Base-by-base conservation (phyloP, 345 rosid species). In the Bruguiera parviflora region DNA sequence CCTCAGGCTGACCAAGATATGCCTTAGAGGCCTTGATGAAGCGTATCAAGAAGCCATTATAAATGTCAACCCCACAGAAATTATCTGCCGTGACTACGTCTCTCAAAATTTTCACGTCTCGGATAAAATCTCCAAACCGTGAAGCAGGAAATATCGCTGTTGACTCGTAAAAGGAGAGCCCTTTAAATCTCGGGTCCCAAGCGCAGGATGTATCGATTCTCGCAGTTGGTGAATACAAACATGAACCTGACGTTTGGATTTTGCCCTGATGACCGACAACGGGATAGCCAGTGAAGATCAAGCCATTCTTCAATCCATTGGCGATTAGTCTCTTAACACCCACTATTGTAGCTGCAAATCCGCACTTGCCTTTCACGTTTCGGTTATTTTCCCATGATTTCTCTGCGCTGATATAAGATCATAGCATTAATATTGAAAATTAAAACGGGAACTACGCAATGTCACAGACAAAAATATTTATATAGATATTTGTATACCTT, bases 221-320 rank as follows among this genome's bases (percentile, higher is more conserved):
- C 8, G 66, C 0, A 5, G 77, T 25, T 10, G 95, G 61, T 4
- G 97, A 84, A 65, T 91, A 88, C 39, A 91, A 80, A 31, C 98
- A 94, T 29, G 98, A 87, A 5, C 97, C 97, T 0, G 98, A 91
- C 8, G 87, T 72, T 66, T 94, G 97, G 58, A 91, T 84, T 73
- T 84, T 87, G 11, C 96, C 93, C 77, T 91, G 98, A 20, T 24
- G 85, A 2, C 97, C 98, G 5, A 89, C 81, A 18, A 89, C 95
- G 4, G 98, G 97, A 73, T 89, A 89, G 5, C 89, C 92, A 0
- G 89, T 84, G 77, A 91, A 91, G 68, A 79, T 63, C n/a, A 81
- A 31, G 58, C 85, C 84, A 65, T 85, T 82, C 81, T 84, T 94
- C 64, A 94, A 70, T 27, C 98, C 97, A 62, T 88, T 89, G 31